Percentiles rank a stretch among this genome's conserved stretches.
These are phyloP conservation scores for Tillandsia leiboldiana DNA, from an alignment of 176 grass and related monocot species.

Conservation along the genomic window DNA sequence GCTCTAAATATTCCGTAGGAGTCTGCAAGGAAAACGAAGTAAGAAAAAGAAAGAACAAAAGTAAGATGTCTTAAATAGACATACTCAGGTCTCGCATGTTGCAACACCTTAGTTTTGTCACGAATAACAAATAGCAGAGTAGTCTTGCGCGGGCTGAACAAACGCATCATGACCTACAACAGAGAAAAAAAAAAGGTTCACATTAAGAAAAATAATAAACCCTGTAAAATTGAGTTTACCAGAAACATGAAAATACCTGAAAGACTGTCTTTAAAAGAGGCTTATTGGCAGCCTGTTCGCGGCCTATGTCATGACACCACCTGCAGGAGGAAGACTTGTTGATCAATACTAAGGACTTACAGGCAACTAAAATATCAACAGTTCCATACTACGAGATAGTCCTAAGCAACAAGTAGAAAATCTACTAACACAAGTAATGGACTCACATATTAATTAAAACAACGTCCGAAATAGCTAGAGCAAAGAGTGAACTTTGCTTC, in stretches of 20 bases:
- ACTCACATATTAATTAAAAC: slow-evolving; percentile 85
- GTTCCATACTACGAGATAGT: background rate
- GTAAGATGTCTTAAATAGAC: background rate
- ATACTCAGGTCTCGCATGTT: background rate
- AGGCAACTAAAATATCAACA: background rate
- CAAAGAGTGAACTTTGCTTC: slow-evolving; percentile 84
- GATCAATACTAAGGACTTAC: background rate
- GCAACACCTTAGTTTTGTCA: slow-evolving; percentile 73
- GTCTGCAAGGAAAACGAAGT: slow-evolving; percentile 35
- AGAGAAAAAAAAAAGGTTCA: slow-evolving; percentile 19
- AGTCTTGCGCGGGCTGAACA: slow-evolving; percentile 56
- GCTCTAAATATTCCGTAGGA: slow-evolving; percentile 57
- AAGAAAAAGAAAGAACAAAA: slow-evolving; percentile 4
- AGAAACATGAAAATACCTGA: slow-evolving; percentile 31
- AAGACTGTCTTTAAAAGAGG: slow-evolving; percentile 76
- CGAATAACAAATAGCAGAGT: slow-evolving; percentile 75
- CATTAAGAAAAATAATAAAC: slow-evolving; percentile 6
- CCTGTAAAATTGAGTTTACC: background rate
- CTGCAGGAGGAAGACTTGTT: slow-evolving; percentile 28
- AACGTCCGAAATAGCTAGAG: slow-evolving; percentile 78
- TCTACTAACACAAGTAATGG: background rate
- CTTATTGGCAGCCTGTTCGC: slow-evolving; percentile 72
- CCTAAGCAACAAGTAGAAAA: background rate
- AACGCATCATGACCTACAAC: slow-evolving; percentile 54
- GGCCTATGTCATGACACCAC: slow-evolving; percentile 92